phyloP scores from a whole-genome alignment of 164 flowering plant genomes.

The Nelumbo lutea region DNA sequence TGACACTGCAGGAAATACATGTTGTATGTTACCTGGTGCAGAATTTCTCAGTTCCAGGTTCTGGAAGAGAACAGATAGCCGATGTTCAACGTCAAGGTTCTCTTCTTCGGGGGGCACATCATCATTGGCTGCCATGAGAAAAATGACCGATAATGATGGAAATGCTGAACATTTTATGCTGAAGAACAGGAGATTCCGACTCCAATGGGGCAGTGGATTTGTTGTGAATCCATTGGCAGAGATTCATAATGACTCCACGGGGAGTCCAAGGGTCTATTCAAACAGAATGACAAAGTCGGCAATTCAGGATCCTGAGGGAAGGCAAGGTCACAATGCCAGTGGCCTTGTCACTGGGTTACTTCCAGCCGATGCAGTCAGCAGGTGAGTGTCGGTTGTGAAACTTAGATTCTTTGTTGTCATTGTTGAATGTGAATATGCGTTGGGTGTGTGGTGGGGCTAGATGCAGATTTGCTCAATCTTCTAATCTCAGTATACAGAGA shows the following conservation, averaged over 20 bases:
- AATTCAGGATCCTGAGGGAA: slow-evolving; percentile 16
- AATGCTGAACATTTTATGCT: slow-evolving; percentile 23
- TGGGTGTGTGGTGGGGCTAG: neutral
- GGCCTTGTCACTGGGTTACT: slow-evolving; percentile 11
- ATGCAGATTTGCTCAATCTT: neutral
- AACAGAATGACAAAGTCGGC: slow-evolving; percentile 20
- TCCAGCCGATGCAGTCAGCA: slow-evolving; percentile 15
- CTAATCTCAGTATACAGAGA: neutral
- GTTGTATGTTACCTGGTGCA: slow-evolving; percentile 79
- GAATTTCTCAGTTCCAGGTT: slow-evolving; percentile 81
- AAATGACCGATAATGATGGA: slow-evolving; percentile 29
- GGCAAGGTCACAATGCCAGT: slow-evolving; percentile 13
- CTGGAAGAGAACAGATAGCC: slow-evolving; percentile 63
- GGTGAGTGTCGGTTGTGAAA: slow-evolving; percentile 21
- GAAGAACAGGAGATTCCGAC: slow-evolving; percentile 42
- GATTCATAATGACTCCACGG: slow-evolving; percentile 32
- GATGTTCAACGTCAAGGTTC: slow-evolving; percentile 36
- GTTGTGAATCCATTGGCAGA: slow-evolving; percentile 82
- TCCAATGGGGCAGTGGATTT: slow-evolving; percentile 48
- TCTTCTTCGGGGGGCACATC: slow-evolving; percentile 34
- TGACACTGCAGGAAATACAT: slow-evolving; percentile 34
- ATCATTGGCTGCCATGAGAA: slow-evolving; percentile 26
- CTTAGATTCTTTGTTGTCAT: neutral
- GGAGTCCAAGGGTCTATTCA: slow-evolving; percentile 22
- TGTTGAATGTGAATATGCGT: neutral